A percentile compares a stretch with the other conserved stretches of the same genome.
phyloP scores from a whole-genome alignment of 306 rosid species.

The Lathyrus tuberosus region DNA sequence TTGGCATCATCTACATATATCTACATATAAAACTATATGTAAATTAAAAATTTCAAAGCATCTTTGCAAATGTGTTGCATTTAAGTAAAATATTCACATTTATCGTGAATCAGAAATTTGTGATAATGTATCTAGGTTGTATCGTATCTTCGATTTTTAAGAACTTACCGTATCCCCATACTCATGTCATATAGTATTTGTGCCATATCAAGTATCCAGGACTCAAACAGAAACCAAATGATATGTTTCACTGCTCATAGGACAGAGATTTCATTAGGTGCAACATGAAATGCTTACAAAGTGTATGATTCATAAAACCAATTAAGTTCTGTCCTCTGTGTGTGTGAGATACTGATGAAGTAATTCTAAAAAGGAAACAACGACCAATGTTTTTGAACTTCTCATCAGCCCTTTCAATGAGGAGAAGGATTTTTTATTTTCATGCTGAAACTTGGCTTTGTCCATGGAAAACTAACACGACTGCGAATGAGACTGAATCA shows the following conservation, averaged over 20 bases:
- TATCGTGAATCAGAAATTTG: neutral
- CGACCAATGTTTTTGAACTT: neutral
- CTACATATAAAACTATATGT: neutral
- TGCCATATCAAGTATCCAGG: conserved; percentile 2
- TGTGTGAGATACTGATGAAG: neutral
- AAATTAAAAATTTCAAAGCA: neutral
- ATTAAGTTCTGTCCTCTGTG: neutral
- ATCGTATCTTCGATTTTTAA: neutral
- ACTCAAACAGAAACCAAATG: conserved; percentile 3
- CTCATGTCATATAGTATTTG: neutral
- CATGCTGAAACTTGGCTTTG: neutral
- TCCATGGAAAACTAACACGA: neutral
- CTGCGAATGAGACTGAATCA: neutral
- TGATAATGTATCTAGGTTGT: neutral
- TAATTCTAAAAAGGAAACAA: neutral
- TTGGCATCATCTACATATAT: neutral
- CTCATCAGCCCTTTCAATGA: conserved; percentile 5
- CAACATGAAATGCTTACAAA: conserved; percentile 2
- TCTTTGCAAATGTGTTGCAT: neutral
- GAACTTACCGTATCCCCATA: neutral
- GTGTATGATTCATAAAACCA: conserved; percentile 6
- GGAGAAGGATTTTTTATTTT: neutral
- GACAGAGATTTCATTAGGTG: neutral
- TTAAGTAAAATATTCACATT: neutral
- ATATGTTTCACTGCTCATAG: conserved; percentile 26